Evolutionary conservation across 768 basidiomycete genomes (phyloP), one percentile per base, ranked within the genome.

Genomic region (Suillus cothurnatus): DNA sequence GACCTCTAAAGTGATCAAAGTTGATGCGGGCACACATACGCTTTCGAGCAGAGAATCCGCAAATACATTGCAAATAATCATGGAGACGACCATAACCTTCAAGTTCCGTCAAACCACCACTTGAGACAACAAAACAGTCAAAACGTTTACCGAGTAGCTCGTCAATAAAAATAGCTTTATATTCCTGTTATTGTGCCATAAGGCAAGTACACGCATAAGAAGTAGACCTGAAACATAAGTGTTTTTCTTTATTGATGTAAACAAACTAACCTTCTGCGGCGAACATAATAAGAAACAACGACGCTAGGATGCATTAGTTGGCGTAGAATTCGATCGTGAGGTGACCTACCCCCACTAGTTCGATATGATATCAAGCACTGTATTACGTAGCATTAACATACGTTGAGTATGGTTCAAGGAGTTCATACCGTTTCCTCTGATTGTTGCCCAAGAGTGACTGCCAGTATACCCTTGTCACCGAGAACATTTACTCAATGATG

Each of bases 331-430:
- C 1, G 50, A 41, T 49, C 28, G 1, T 31, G n/a, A 38, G 39
- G 17, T 49, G 36, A 62, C 67, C 38, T 12, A 67, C 67, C 23
- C 32, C 61, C 64, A 23, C 61, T 61, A 28, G 49, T 17, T 41
- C 61, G 64, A 50, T 65, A 67, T 49, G 61, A 34, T 26, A 55
- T 47, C 15, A 67, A 19, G 61, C 66, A 67, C 66, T 67, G 21
- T 28, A 15, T 63, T 15, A 17, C 36, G 17, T 32, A 11, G 21
- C 17, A n/a, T 39, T 31, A 47, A 36, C 41, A 4, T 36, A 26
- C 17, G 15, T 32, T 5, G 26, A 47, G 4, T 36, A 14, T 26
- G 2, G 15, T 52, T 28, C 19, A 21, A 38, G 39, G 23, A 59
- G 34, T 65, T n/a, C 19, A 56, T 60, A 52, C 43, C 49, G 7